These are phyloP conservation scores for Urochloa ruziziensis DNA, from an alignment of 176 grass and related monocot species.

Conservation along the genomic window DNA sequence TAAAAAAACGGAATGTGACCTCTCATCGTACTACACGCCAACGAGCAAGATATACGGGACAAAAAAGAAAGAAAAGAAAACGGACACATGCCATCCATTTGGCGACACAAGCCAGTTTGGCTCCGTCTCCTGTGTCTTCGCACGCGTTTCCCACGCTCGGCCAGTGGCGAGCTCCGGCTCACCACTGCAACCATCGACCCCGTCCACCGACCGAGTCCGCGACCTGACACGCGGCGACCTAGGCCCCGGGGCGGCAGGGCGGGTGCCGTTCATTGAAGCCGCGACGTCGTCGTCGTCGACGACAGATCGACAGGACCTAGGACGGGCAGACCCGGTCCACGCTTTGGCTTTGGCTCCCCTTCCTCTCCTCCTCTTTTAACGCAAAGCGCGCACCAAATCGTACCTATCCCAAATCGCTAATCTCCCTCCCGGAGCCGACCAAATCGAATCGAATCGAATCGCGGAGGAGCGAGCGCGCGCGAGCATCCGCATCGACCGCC, in stretches of 20 bases:
- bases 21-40: too few species aligned
- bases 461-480: neutral
- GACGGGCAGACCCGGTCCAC: constrained; percentile 39
- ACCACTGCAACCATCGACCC: neutral
- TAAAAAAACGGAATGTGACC: too few species aligned
- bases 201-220: neutral
- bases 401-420: neutral
- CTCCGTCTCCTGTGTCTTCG: too few species aligned
- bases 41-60: too few species aligned
- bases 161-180: too few species aligned
- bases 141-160: too few species aligned
- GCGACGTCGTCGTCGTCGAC: neutral
- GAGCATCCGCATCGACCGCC: constrained; percentile 18
- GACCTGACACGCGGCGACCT: neutral
- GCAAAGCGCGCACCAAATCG: neutral
- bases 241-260: too few species aligned
- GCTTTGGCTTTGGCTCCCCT: too few species aligned
- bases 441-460: constrained; percentile 43
- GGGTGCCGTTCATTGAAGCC: neutral
- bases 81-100: too few species aligned
- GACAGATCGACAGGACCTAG: neutral
- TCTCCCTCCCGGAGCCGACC: constrained; percentile 4
- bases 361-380: neutral
- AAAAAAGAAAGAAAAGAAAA: too few species aligned
- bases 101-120: too few species aligned